A percentile compares a stretch with the other conserved stretches of the same genome.
Conservation (phyloP, 352 stramenopile species). For the Globisporangium spinosum region DNA sequence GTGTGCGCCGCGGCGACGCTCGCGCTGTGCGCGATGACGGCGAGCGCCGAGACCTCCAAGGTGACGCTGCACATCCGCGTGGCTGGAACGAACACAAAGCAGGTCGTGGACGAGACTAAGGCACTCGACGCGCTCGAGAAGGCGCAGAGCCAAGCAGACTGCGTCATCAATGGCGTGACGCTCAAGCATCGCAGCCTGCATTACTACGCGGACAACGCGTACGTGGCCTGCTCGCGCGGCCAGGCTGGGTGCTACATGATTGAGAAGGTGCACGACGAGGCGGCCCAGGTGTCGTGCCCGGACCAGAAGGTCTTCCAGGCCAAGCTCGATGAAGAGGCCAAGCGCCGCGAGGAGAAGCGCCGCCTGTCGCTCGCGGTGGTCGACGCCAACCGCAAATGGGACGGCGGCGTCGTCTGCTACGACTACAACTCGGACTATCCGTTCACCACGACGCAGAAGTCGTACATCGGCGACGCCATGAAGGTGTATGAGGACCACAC, state of each 20-base stretch:
- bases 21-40: conserved; percentile 9
- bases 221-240: conserved; percentile 66
- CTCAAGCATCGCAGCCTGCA: conserved; percentile 62
- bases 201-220: conserved; percentile 69
- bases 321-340: conserved; percentile 22
- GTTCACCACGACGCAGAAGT: conserved; percentile 50
- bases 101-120: neutral
- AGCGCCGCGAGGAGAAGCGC: conserved; percentile 28
- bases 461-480: conserved; percentile 70
- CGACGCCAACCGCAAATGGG: conserved; percentile 57
- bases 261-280: conserved; percentile 53
- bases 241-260: conserved; percentile 61
- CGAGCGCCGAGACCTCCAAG: conserved; percentile 3
- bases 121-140: conserved; percentile 4
- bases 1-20: conserved; percentile 5
- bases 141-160: conserved; percentile 29
- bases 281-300: conserved; percentile 60
- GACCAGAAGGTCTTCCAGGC: conserved; percentile 31
- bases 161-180: conserved; percentile 49
- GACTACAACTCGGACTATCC: conserved; percentile 59
- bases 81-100: neutral
- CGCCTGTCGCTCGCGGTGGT: conserved; percentile 65
- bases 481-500: conserved; percentile 55
- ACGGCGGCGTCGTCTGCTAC: conserved; percentile 72
- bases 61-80: conserved; percentile 37